A percentile compares a stretch with the other conserved stretches of the same genome.
These are phyloP conservation scores for Lasiodiplodia sp. DNA, from an alignment of 2,329 filamentous ascomycete species.

Conservation along the genomic window DNA sequence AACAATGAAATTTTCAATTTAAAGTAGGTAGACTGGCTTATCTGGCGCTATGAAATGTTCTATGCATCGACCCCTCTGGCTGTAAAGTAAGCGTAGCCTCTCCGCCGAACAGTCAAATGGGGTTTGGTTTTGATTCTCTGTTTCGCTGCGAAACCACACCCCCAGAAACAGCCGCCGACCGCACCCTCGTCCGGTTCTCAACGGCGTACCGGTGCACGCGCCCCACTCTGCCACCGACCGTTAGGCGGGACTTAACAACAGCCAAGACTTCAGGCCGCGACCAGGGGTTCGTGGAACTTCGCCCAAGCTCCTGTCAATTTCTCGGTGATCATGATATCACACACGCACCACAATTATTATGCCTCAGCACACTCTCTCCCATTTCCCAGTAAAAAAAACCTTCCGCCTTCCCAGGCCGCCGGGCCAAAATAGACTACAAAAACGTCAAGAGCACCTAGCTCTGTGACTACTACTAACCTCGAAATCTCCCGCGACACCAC, in stretches of 20 bases:
- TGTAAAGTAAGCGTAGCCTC: no score
- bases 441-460: constrained; percentile 4
- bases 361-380: constrained; percentile 8
- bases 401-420: constrained; percentile 9
- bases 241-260: constrained; percentile 13
- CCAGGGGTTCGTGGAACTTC: not conserved
- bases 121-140: no score
- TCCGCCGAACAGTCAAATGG: no score
- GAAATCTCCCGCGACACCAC: not conserved
- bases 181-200: not conserved
- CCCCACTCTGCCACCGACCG: constrained; percentile 4
- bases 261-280: constrained; percentile 21
- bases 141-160: no score
- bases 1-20: no score
- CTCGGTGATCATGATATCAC: constrained; percentile 23
- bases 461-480: constrained; percentile 7
- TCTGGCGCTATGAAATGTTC: no score
- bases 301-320: constrained; percentile 5
- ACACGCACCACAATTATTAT: constrained; percentile 13
- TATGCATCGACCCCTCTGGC: no score
- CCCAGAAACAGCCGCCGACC: no score
- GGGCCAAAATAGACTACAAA: constrained; percentile 26
- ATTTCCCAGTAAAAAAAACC: constrained; percentile 9
- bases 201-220: constrained; percentile 15
- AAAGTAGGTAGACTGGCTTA: no score